A percentile compares a stretch with the other conserved stretches of the same genome.
These are phyloP conservation scores for Alternaria consortialis DNA, from an alignment of 2,329 filamentous ascomycete species.

Conservation along the genomic window DNA sequence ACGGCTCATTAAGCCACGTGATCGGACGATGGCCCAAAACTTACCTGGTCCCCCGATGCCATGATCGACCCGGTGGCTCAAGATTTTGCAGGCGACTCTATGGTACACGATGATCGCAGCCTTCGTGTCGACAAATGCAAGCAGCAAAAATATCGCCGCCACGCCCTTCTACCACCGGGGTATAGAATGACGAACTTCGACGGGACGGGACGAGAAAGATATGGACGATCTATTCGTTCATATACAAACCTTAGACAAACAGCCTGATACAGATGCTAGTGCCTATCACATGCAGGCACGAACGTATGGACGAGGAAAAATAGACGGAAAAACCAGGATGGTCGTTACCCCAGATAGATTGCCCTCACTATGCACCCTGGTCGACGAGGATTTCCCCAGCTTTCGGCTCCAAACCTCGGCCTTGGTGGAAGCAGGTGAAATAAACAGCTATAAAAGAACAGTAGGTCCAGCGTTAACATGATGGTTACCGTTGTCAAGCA, in stretches of 20 bases:
- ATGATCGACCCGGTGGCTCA: conserved; percentile 9
- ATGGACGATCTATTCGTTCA: background rate
- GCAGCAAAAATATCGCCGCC: background rate
- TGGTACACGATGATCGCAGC: background rate
- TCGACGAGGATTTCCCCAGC: conserved; percentile 1
- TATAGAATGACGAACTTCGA: background rate
- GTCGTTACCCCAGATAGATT: background rate
- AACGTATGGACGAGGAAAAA: background rate
- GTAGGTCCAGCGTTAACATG: background rate
- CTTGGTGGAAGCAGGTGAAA: background rate
- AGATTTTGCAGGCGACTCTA: background rate
- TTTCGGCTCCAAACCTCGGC: conserved; percentile 1
- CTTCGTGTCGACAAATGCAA: background rate
- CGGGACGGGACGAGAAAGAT: background rate
- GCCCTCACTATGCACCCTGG: background rate
- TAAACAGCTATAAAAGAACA: background rate
- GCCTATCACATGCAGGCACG: background rate
- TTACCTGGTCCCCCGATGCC: background rate
- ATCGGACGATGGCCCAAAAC: background rate
- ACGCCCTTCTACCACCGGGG: background rate
- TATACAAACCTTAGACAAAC: background rate
- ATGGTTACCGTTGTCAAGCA: background rate
- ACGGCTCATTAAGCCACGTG: background rate
- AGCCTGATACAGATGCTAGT: conserved; percentile 2
- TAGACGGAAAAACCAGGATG: conserved; percentile 1